A percentile compares a stretch with the other conserved stretches of the same genome.
phyloP scores from a whole-genome alignment of 2,329 filamentous ascomycete genomes.

The Diaporthe capsici region DNA sequence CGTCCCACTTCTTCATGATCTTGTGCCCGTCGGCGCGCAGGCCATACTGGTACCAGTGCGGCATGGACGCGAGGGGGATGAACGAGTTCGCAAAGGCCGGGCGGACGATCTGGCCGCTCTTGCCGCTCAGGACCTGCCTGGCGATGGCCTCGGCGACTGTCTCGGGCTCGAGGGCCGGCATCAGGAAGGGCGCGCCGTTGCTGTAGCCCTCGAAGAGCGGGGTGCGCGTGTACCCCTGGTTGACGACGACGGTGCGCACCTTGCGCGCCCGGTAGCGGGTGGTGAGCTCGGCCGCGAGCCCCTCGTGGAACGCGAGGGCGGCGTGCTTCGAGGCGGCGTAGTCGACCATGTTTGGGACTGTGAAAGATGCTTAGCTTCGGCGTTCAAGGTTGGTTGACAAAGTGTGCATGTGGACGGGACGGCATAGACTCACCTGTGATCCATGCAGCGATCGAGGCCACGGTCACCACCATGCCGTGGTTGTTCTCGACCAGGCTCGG shows the following conservation, averaged over 20 bases:
- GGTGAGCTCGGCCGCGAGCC: constrained; percentile 69
- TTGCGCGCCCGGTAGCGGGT: constrained; percentile 73
- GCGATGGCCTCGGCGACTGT: constrained; percentile 76
- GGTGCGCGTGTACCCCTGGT: constrained; percentile 74
- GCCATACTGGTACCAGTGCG: constrained; percentile 73
- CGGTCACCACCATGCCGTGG: constrained; percentile 81
- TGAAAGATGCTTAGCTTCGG: background rate
- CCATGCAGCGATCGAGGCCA: constrained; percentile 76
- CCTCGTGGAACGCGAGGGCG: constrained; percentile 78
- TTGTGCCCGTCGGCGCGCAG: constrained; percentile 60
- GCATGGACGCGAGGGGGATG: constrained; percentile 64
- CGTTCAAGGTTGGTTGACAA: background rate
- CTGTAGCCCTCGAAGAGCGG: constrained; percentile 71
- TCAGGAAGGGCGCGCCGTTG: constrained; percentile 64
- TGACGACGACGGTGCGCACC: constrained; percentile 77
- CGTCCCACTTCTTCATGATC: constrained; percentile 60
- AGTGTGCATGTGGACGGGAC: too few species aligned
- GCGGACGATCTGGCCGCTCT: constrained; percentile 69
- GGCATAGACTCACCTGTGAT: constrained; percentile 53
- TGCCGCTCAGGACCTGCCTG: constrained; percentile 69
- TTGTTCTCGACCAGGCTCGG: constrained; percentile 73
- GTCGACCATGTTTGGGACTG: constrained; percentile 74
- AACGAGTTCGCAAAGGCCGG: constrained; percentile 61
- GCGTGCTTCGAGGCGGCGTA: constrained; percentile 78
- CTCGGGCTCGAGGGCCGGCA: constrained; percentile 69